phyloP scores from a whole-genome alignment of 768 basidiomycete species.

The Baorangia bicolor region DNA sequence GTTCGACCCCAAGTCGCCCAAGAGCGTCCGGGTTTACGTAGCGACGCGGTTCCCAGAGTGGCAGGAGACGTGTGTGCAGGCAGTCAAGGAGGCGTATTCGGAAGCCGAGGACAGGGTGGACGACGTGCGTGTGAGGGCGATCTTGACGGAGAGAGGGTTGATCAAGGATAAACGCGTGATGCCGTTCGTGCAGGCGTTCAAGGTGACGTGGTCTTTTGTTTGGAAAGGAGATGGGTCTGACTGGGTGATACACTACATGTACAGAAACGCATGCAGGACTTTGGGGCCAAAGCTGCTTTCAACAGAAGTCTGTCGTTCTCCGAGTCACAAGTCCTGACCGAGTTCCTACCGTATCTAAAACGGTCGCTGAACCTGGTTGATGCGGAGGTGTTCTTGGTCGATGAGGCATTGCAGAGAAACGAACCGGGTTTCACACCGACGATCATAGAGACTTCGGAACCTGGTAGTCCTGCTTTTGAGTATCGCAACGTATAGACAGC shows the following conservation, averaged over 20 bases:
- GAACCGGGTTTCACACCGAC: constrained; percentile 58
- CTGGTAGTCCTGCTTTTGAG: constrained; percentile 82
- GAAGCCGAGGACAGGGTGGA: constrained; percentile 66
- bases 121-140: constrained; percentile 71
- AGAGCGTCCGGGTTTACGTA: constrained; percentile 86
- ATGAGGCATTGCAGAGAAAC: constrained; percentile 58
- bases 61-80: constrained; percentile 82
- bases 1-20: constrained; percentile 85
- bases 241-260: background rate
- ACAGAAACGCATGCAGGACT: constrained; percentile 80
- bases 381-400: constrained; percentile 67
- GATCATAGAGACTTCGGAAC: constrained; percentile 85
- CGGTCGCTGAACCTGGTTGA: constrained; percentile 69
- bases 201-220: constrained; percentile 50
- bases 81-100: constrained; percentile 67
- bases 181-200: constrained; percentile 93
- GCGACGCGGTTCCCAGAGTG: constrained; percentile 90
- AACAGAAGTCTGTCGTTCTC: constrained; percentile 81
- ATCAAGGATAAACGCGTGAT: constrained; percentile 95
- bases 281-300: constrained; percentile 76
- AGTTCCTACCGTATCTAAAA: constrained; percentile 79
- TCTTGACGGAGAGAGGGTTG: constrained; percentile 68
- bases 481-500: constrained; percentile 69
- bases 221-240: background rate
- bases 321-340: constrained; percentile 67